Base-by-base conservation (phyloP, 1,139 yeast genomes). In the Taphrina sp. region DNA sequence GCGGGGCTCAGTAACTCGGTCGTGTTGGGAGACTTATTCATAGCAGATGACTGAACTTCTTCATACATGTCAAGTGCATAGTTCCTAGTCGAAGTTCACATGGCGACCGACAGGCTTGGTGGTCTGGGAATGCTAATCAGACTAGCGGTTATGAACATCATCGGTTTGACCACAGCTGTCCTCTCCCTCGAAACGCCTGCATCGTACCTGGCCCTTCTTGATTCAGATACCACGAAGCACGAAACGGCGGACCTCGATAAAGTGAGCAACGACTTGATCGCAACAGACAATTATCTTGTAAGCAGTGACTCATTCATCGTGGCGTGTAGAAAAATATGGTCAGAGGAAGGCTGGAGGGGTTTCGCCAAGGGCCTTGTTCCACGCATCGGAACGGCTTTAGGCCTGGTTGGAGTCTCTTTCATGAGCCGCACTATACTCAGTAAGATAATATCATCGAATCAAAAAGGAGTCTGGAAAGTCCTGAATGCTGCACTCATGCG, bases 141-240 rank as follows among this genome's bases (percentile, higher is more conserved):
- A n/a, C n/a, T n/a, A n/a, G n/a, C n/a, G n/a, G n/a, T n/a, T n/a
- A n/a, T n/a, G n/a, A n/a, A n/a, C n/a, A 3, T 23, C 3, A 10
- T 22, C 7, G 43, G 29, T 29, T 7, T 38, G 17, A 28, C 29
- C 5, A 23, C 26, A 20, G 12, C 12, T 23, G 34, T 34, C 7
- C 26, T 28, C 20, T 41, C 45, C 24, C 34, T 41, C 19, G 45
- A 41, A 33, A 41, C 45, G 33, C 45, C 45, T 19, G 45, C 28
- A 23, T 41, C 45, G 23, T 34, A 41, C 23, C 34, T 41, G 23
- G n/a, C n/a, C n/a, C n/a, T n/a, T n/a, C n/a, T n/a, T n/a, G n/a
- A n/a, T n/a, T n/a, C n/a, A n/a, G n/a, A n/a, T n/a, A n/a, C n/a
- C n/a, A n/a, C n/a, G n/a, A n/a, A n/a, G n/a, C n/a, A n/a, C n/a